Evolutionary conservation across 805 yeast genomes (phyloP).

Genomic region (Candida lessepsii): DNA sequence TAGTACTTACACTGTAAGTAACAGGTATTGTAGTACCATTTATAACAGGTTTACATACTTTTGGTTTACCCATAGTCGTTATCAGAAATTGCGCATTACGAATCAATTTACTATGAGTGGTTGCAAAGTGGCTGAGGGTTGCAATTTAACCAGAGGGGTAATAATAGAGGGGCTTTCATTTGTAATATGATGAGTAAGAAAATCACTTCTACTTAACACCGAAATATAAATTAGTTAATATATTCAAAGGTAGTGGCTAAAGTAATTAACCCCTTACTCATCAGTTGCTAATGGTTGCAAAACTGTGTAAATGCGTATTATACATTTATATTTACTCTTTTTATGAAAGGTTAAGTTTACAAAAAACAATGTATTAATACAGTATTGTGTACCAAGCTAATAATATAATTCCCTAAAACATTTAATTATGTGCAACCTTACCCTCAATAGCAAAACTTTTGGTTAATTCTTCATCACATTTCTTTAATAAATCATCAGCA

Average conservation of each 20-base stretch:
- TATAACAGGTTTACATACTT: constrained; percentile 9
- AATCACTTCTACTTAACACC: too few species aligned
- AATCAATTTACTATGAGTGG: background rate
- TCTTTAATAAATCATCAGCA: constrained; percentile 69
- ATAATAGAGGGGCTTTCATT: too few species aligned
- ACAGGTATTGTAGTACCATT: too few species aligned
- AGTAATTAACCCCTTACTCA: too few species aligned
- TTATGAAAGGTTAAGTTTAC: background rate
- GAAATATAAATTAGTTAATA: too few species aligned
- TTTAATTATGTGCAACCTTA: constrained; percentile 24
- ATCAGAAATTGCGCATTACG: constrained; percentile 3
- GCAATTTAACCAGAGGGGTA: too few species aligned
- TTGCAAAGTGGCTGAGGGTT: too few species aligned
- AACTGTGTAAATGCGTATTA: background rate
- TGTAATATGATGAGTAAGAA: too few species aligned
- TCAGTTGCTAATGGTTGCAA: too few species aligned
- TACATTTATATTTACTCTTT: background rate
- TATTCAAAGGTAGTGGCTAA: too few species aligned
- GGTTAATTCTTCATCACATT: constrained; percentile 63
- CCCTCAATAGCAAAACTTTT: constrained; percentile 61
- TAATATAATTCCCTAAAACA: background rate
- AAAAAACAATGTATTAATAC: background rate
- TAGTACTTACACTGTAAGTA: too few species aligned
- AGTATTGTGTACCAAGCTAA: too few species aligned
- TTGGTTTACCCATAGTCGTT: constrained; percentile 14